Percentiles rank a stretch among this genome's conserved stretches.
Conservation (phyloP, 306 rosid genomes). For the Betula pendula region DNA sequence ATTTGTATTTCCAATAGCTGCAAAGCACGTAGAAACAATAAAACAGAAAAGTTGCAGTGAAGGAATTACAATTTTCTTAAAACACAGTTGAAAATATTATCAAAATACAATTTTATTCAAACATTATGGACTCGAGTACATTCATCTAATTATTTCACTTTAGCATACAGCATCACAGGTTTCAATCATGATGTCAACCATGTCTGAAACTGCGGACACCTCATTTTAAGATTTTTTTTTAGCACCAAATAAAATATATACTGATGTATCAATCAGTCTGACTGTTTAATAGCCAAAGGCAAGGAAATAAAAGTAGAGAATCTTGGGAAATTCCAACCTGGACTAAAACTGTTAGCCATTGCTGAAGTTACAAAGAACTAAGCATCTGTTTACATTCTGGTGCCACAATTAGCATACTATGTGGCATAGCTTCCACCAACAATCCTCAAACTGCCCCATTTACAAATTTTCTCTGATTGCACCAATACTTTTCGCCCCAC, state of each 20-base stretch:
- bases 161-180: neutral
- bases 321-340: too few relatives aligned
- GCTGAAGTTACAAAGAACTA: neutral
- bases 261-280: neutral
- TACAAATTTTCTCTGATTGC: too few relatives aligned
- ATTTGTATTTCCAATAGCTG: neutral
- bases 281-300: neutral
- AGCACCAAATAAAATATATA: neutral
- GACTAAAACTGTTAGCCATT: neutral
- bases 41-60: neutral
- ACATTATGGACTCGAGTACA: too few relatives aligned
- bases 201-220: neutral
- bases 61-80: neutral
- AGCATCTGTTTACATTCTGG: too few relatives aligned
- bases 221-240: neutral
- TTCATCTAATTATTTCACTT: too few relatives aligned
- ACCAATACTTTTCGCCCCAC: too few relatives aligned
- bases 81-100: too few relatives aligned
- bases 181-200: neutral
- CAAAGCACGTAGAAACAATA: neutral
- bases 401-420: too few relatives aligned
- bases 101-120: too few relatives aligned
- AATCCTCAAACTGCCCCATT: too few relatives aligned
- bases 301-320: neutral
- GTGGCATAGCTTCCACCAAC: too few relatives aligned